These are phyloP conservation scores for Zygosaccharomyces bisporus DNA, from an alignment of 805 yeast species.

Conservation along the genomic window DNA sequence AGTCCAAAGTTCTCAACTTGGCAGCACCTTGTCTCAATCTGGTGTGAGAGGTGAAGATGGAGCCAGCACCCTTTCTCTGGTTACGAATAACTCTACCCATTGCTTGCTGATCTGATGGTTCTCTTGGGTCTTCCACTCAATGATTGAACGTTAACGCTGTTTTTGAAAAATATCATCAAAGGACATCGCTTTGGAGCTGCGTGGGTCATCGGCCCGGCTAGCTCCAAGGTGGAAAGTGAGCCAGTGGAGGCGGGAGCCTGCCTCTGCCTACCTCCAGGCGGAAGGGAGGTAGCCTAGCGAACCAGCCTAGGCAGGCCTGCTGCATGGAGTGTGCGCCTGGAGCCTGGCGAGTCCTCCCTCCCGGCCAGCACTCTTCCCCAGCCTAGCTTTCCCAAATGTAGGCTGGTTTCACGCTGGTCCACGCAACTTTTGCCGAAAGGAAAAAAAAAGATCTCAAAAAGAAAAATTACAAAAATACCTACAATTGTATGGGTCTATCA, in stretches of 20 bases:
- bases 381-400: not conserved
- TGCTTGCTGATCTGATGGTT: constrained; percentile 35
- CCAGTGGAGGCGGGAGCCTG: not conserved
- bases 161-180: constrained; percentile 7
- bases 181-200: constrained; percentile 3
- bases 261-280: not conserved
- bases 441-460: too few species aligned
- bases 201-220: constrained; percentile 6
- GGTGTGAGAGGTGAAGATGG: constrained; percentile 99
- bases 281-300: too few species aligned
- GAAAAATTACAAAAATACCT: too few species aligned
- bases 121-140: constrained; percentile 13
- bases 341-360: too few species aligned
- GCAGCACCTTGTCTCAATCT: constrained; percentile 99
- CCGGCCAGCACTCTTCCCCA: too few species aligned
- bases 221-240: not conserved
- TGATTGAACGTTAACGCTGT: not conserved
- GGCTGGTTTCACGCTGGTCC: too few species aligned
- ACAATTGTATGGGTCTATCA: too few species aligned
- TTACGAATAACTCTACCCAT: constrained; percentile 96
- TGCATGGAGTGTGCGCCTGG: too few species aligned
- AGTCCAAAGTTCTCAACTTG: constrained; percentile 98
- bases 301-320: too few species aligned
- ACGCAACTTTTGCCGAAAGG: too few species aligned
- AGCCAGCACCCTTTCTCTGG: constrained; percentile 99